Base-by-base conservation (phyloP, 2,329 filamentous ascomycete species). In the Myriosclerotinia duriaeana region DNA sequence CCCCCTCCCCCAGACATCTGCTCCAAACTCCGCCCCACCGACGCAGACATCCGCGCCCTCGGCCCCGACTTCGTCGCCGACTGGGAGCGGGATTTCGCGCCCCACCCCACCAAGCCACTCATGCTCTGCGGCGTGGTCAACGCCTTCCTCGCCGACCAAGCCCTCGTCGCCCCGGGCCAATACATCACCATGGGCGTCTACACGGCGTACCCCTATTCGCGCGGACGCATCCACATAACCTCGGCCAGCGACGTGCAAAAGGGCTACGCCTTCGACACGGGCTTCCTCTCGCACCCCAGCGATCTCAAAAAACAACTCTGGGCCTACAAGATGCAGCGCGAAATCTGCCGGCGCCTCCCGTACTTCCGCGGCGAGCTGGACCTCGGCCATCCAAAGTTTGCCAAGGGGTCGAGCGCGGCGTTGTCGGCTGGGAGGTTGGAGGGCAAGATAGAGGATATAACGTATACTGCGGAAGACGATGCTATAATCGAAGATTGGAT, bases 261-360 rank as follows among this genome's bases (percentile, higher is more conserved):
- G 34, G 75, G 79, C 0, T 76, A 83, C 5, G 82, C 87, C 67
- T 88, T 89, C 66, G 80, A 86, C 61, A 78, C 82, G 0, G 87
- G 86, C 9, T 87, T 82, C 74, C 80, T 89, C 42, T 80, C 76
- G 5, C 83, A 88, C 63, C 71, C 77, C 1, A 75, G 85, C n/a
- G 87, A 89, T 72, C 42, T 88, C 38, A 83, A 83, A 73, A 85
- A 82, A 71, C 82, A 85, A 15, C 71, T 87, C 14, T 89, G 86
- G 86, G 81, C 79, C 0, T 90, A 90, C 78, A 90, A 90, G 76
- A 84, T 83, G 71, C 80, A 81, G n/a, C 84, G 88, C 3, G 86
- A 88, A 74, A 82, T 89, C 64, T 78, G 81, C 30, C 82, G 87
- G 3, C 83, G 85, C 17, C 83, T 85, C 72, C 75, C 80, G 2